phyloP scores from a whole-genome alignment of 1,284 basidiomycete genomes.

The Cryptococcus maquisensis region DNA sequence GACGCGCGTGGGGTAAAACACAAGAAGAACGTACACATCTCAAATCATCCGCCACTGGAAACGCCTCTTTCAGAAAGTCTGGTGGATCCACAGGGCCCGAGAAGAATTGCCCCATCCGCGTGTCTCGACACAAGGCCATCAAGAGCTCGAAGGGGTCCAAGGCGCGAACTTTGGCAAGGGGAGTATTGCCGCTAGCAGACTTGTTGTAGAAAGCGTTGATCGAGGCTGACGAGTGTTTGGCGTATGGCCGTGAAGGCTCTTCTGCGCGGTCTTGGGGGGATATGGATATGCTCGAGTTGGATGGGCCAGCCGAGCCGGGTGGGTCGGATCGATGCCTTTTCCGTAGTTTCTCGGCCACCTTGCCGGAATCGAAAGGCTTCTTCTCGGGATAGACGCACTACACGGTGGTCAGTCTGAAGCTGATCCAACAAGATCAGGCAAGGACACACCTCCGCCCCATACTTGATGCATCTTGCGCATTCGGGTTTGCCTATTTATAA shows the following conservation, averaged over 20 bases:
- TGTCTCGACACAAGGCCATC: constrained; percentile 35
- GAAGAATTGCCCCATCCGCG: constrained; percentile 39
- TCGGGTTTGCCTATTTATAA: constrained; percentile 25
- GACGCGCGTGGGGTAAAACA: not conserved
- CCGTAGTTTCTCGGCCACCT: constrained; percentile 21
- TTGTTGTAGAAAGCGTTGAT: no score
- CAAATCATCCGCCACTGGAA: constrained; percentile 33
- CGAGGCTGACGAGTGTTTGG: not conserved
- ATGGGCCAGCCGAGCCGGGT: constrained; percentile 1
- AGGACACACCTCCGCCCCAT: constrained; percentile 26
- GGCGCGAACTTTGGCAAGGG: not conserved
- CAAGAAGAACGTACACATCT: constrained; percentile 28
- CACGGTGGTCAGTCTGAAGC: not conserved
- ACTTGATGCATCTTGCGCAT: constrained; percentile 23
- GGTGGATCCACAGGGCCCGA: constrained; percentile 32
- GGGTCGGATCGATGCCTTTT: constrained; percentile 17
- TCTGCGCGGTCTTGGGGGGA: not conserved
- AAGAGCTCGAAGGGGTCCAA: constrained; percentile 31
- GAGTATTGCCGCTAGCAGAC: not conserved
- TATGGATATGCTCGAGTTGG: not conserved
- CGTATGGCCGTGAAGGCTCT: not conserved
- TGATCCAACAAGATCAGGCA: not conserved
- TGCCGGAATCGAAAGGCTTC: constrained; percentile 31
- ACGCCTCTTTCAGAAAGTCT: constrained; percentile 31
- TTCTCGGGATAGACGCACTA: constrained; percentile 39